Base-by-base conservation (phyloP, 2,329 filamentous ascomycete species). In the Eutypa lata region DNA sequence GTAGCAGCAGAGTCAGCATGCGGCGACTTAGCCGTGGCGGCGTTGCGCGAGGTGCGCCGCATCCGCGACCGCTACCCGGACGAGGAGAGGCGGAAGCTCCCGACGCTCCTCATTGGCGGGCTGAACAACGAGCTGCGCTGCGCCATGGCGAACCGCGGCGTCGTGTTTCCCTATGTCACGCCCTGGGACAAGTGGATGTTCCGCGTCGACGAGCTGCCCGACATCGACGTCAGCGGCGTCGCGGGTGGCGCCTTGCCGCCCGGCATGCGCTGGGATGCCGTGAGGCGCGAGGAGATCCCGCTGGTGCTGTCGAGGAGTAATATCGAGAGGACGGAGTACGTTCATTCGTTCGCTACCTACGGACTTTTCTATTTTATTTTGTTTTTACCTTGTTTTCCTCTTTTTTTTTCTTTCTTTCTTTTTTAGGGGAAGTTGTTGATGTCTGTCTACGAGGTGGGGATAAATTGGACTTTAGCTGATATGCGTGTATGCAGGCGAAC, bases 161-260 rank as follows among this genome's bases (percentile, higher is more conserved):
- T 74, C 11, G 50, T 49, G 2, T 58, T 67, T 1, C 57, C 68
- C 10, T 57, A 59, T 18, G 64, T 64, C 0, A 66, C 65, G 3
- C 18, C 65, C 6, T 78, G 76, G 52, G 75, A 79, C 55, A 87
- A 86, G 68, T 88, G 83, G 74, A 59, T 87, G 11, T 84, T 88
- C 50, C 67, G 73, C 7, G 59, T 72, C 1, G 72, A 76, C 35
- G 65, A 69, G 3, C 57, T 87, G 49, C 77, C 80, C 0, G 53
- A 55, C 3, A 54, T 60, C 31, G 42, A 6, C 42, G 42, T n/a
- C 42, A 16, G 49, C n/a, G 46, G 60, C 26, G 26, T 31, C 26
- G 26, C 6, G 26, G 44, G 26, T 3, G 33, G 19, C 6, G 24
- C 18, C 22, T 28, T 82, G 18, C 76, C 76, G 0, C 57, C 71